These are phyloP conservation scores for Parathielavia hyrcaniae DNA, from an alignment of 495 filamentous ascomycete species.

Conservation along the genomic window DNA sequence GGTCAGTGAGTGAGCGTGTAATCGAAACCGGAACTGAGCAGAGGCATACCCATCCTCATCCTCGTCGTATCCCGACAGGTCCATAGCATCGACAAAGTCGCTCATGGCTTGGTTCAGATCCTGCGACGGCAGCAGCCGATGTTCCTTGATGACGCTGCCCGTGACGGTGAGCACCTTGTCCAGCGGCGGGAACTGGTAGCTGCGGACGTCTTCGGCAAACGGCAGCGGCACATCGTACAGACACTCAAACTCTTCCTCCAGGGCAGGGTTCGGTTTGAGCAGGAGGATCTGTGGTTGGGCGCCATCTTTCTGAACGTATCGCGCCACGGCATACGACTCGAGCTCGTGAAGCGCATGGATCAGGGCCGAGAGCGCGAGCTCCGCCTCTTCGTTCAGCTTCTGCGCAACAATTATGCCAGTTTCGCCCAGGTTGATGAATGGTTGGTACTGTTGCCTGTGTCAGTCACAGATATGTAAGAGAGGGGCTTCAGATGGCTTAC, in stretches of 20 bases:
- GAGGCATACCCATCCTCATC: slow-evolving; percentile 64
- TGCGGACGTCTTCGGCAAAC: slow-evolving; percentile 84
- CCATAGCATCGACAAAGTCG: slow-evolving; percentile 90
- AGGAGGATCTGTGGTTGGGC: slow-evolving; percentile 72
- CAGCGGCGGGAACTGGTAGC: slow-evolving; percentile 84
- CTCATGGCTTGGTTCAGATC: slow-evolving; percentile 73
- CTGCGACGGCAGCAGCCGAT: slow-evolving; percentile 78
- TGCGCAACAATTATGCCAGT: slow-evolving; percentile 67
- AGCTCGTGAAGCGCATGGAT: slow-evolving; percentile 82
- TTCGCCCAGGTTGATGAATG: slow-evolving; percentile 77
- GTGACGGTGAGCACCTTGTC: slow-evolving; percentile 82
- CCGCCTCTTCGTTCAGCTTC: slow-evolving; percentile 65
- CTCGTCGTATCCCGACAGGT: slow-evolving; percentile 55
- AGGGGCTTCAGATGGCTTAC: slow-evolving; percentile 40
- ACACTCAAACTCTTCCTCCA: slow-evolving; percentile 79
- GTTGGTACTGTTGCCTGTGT: slow-evolving; percentile 57
- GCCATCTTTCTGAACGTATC: slow-evolving; percentile 75
- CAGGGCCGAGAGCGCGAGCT: slow-evolving; percentile 79
- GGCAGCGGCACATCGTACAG: slow-evolving; percentile 90
- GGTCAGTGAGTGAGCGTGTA: slow-evolving; percentile 28
- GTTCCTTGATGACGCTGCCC: slow-evolving; percentile 76
- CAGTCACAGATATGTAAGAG: neutral
- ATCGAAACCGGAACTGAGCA: too few species aligned
- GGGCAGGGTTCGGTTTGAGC: slow-evolving; percentile 69
- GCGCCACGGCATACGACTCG: slow-evolving; percentile 80